A percentile compares a stretch with the other conserved stretches of the same genome.
Evolutionary conservation across 2,329 filamentous ascomycete species (phyloP).

Genomic region (Aspergillus sp.): DNA sequence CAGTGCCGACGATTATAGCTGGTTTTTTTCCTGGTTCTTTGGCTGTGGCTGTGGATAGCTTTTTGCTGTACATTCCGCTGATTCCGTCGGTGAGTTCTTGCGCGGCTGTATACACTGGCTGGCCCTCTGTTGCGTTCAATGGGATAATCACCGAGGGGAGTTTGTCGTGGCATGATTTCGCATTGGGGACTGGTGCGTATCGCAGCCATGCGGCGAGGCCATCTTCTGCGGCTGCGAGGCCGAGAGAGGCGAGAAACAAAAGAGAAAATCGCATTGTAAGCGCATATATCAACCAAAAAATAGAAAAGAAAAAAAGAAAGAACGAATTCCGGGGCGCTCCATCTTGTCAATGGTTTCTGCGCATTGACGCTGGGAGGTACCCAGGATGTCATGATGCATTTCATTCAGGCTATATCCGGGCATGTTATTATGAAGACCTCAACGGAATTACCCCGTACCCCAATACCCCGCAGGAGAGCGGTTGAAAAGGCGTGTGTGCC

Average conservation of each 20-base stretch:
- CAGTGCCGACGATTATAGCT: constrained; percentile 25
- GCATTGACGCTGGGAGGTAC: too few species aligned
- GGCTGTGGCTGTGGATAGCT: constrained; percentile 25
- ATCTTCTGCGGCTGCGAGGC: constrained; percentile 53
- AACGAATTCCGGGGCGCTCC: too few species aligned
- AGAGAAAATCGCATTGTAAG: background rate
- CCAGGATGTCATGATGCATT: too few species aligned
- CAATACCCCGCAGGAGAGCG: too few species aligned
- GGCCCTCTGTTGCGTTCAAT: constrained; percentile 54
- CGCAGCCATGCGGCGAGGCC: constrained; percentile 64
- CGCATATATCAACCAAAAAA: too few species aligned
- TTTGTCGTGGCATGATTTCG: constrained; percentile 35
- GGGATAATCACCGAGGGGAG: constrained; percentile 53
- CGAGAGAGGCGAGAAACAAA: background rate
- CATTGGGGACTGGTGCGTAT: constrained; percentile 56
- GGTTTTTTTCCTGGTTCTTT: background rate
- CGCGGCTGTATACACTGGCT: constrained; percentile 61
- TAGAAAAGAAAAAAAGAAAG: too few species aligned
- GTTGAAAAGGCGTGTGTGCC: too few species aligned
- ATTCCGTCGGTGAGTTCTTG: constrained; percentile 61
- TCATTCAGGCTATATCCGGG: too few species aligned
- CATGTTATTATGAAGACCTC: too few species aligned
- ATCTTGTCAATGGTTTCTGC: too few species aligned
- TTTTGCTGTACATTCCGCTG: constrained; percentile 55
- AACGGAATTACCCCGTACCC: too few species aligned